These are phyloP conservation scores for Aspergillus steynii DNA, from an alignment of 495 filamentous ascomycete species.

Conservation along the genomic window DNA sequence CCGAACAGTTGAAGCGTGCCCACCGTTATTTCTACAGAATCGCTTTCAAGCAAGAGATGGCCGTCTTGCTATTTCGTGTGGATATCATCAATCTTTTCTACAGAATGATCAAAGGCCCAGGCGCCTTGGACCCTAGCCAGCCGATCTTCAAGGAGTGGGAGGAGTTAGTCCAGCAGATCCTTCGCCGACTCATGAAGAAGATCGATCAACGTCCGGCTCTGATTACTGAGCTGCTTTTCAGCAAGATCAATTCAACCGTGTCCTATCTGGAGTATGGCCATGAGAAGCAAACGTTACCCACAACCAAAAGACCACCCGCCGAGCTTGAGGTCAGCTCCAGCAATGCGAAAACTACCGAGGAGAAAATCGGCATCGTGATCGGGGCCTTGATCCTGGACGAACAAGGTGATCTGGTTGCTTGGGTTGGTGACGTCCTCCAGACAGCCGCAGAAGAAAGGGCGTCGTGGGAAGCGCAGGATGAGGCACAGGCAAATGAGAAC, in stretches of 20 bases:
- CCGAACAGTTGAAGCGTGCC: constrained; percentile 83
- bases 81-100: constrained; percentile 89
- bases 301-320: constrained; percentile 59
- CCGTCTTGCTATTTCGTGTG: constrained; percentile 81
- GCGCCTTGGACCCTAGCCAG: constrained; percentile 64
- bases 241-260: constrained; percentile 80
- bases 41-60: constrained; percentile 91
- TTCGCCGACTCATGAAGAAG: constrained; percentile 75
- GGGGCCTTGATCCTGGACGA: constrained; percentile 75
- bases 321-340: constrained; percentile 74
- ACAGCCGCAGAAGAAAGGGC: constrained; percentile 72
- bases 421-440: constrained; percentile 71
- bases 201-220: constrained; percentile 80
- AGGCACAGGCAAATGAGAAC: constrained; percentile 51
- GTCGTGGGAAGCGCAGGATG: constrained; percentile 73
- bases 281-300: constrained; percentile 70
- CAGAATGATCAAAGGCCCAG: constrained; percentile 89
- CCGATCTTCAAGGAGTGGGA: constrained; percentile 86
- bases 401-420: constrained; percentile 70
- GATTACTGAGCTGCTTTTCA: constrained; percentile 88
- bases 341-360: constrained; percentile 60
- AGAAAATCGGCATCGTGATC: constrained; percentile 77
- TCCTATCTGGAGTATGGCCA: constrained; percentile 90
- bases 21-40: constrained; percentile 95
- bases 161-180: constrained; percentile 77